Percentiles rank a stretch among this genome's conserved stretches.
These are phyloP conservation scores for Podaxis sp. DNA, from an alignment of 768 basidiomycete species.

Conservation along the genomic window DNA sequence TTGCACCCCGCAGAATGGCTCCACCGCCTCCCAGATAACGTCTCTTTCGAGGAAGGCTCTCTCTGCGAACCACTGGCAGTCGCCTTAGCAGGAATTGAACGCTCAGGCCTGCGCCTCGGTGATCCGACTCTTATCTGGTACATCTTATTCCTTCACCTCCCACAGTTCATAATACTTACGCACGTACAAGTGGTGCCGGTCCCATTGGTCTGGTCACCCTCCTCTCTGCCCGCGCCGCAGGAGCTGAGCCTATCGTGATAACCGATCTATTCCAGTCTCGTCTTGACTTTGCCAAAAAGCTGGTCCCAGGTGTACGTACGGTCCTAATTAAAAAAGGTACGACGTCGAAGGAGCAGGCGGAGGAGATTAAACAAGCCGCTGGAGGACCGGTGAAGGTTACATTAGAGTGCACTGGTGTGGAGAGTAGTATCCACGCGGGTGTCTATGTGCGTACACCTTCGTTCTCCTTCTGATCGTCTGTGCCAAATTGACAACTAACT, in stretches of 20 bases:
- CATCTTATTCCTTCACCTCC: not conserved
- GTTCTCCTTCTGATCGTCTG: not conserved
- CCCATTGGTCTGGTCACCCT: conserved; percentile 66
- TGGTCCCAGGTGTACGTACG: conserved; percentile 59
- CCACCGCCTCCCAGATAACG: conserved; percentile 59
- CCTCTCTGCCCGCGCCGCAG: conserved; percentile 64
- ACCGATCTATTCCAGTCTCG: conserved; percentile 68
- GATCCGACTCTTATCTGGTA: conserved; percentile 65
- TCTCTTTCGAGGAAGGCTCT: conserved; percentile 68
- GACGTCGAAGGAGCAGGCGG: conserved; percentile 49
- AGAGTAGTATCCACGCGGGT: conserved; percentile 61
- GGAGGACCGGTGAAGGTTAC: conserved; percentile 49
- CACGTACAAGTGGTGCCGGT: conserved; percentile 53
- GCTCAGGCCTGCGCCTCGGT: conserved; percentile 62
- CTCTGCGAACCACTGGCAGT: conserved; percentile 69
- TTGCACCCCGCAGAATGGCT: conserved; percentile 69
- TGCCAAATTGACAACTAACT: not conserved
- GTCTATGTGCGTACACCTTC: conserved; percentile 42
- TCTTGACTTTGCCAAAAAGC: conserved; percentile 62
- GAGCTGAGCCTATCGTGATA: conserved; percentile 69
- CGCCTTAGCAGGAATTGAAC: conserved; percentile 66
- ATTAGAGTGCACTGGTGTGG: conserved; percentile 65
- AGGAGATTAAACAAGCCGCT: conserved; percentile 50
- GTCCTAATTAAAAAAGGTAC: conserved; percentile 51
- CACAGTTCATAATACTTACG: not conserved